Base-by-base conservation (phyloP, 2,329 filamentous ascomycete genomes). In the Fusarium nematophilum region DNA sequence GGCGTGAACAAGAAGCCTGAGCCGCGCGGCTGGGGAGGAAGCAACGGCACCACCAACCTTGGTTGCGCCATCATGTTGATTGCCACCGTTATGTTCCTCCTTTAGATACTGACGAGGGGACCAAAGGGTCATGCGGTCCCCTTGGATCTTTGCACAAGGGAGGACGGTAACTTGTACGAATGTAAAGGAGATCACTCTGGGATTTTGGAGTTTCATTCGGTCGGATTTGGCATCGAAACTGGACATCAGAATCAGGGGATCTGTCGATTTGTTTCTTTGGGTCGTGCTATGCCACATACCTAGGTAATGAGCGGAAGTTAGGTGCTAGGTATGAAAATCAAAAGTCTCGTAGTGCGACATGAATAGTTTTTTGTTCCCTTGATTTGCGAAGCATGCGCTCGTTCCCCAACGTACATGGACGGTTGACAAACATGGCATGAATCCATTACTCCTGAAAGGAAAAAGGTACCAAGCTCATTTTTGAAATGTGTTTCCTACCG, bases 21-120 rank as follows among this genome's bases (percentile, higher is more conserved):
- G 52, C 73, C 70, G 27, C 63, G 64, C 33, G 69, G 68, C 26
- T 72, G 70, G 52, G 70, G 68, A 5, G 59, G 60, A 18, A 62
- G 63, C 50, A 74, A 67, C 44, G 67, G 69, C 53, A 68, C 67
- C 15, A 69, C 72, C 55, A 71, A 72, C 49, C 65, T 77, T 21
- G 69, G 71, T 33, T 75, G 72, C 57, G 62, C 70, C 30, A 62
- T 78, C 59, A 72, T 79, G 72, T 62, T 78, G 46, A 53, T 76
- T 30, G 72, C 72, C 10, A 65, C 65, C 38, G 59, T 75, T 43
- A 70, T 74, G 67, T 70, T 75, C 31, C 53, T 72, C 38, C 56
- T 76, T 48, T 79, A 70, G 69, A 40, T 18, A 13, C 21, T 9
- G 10, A 40, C 5, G 26, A 23, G 9, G 25, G 25, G 14, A 29